Base-by-base conservation (phyloP, 2,329 filamentous ascomycete species). In the Pseudogymnoascus sp. region DNA sequence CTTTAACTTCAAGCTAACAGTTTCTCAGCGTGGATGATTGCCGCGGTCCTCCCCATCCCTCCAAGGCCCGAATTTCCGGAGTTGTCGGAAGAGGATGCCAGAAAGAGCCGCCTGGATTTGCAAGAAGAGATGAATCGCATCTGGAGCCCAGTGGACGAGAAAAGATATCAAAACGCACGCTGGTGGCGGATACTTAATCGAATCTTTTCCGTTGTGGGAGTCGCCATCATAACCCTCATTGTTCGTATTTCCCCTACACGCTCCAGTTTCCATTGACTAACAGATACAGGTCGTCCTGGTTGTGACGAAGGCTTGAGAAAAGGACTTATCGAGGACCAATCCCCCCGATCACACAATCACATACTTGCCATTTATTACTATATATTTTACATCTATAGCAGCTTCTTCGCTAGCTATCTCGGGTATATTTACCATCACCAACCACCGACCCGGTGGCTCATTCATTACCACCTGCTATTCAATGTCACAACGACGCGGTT, bases 21-120 rank as follows among this genome's bases (percentile, higher is more conserved):
- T 62, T 65, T 50, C 61, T 59, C 68, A 88, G 89, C 88, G 62
- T 96, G 91, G 91, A 89, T 93, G 78, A 79, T 91, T 66, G 91
- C 88, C 1, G 84, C 90, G 1, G 81, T 93, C 62, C 78, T 95
- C 11, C 89, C 90, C 1, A 75, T 96, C 6, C 89, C 89, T 8
- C 78, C 78, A 1, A 81, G 82, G 62, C 82, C 86, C 7, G 75
- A 78, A 19, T 69, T 75, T 1, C 77, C 82, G 16, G 83, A 85
- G 74, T 77, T 80, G 40, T 80, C 87, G 70, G 74, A 68, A 62
- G 66, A 74, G 69, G 35, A 70, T 66, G 66, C 74, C 71, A 61
- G 66, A 35, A 40, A 59, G 61, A 69, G 65, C 37, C 68, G 70
- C 43, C 63, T 71, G 16, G 68, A 70, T 40, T 63, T 62, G 41